Percentiles rank a stretch among this genome's conserved stretches.
These are phyloP conservation scores for Colletotrichum sojae DNA, from an alignment of 2,329 filamentous ascomycete species.

Conservation along the genomic window DNA sequence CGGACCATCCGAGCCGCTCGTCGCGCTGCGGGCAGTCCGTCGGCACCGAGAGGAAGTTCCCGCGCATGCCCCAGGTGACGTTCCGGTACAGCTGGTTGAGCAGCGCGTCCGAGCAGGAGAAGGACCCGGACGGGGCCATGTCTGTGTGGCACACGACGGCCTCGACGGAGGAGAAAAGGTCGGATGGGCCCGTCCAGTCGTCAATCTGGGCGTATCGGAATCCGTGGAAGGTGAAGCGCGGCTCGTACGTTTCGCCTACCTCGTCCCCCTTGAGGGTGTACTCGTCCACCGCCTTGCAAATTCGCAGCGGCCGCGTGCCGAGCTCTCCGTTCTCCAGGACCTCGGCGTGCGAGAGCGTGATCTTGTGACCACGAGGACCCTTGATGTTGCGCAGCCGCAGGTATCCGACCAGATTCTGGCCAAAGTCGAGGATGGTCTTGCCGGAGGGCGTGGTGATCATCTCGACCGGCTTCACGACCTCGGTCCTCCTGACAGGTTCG, in stretches of 20 bases:
- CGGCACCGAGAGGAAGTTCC: constrained; percentile 38
- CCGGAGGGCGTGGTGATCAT: constrained; percentile 51
- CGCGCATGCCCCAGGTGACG: constrained; percentile 31
- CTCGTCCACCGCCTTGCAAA: constrained; percentile 53
- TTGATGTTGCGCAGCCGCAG: constrained; percentile 45
- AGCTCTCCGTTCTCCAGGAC: constrained; percentile 59
- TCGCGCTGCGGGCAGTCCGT: constrained; percentile 39
- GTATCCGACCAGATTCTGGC: constrained; percentile 60
- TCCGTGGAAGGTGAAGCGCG: constrained; percentile 65
- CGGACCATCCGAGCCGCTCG: constrained; percentile 32
- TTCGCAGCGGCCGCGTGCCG: constrained; percentile 53
- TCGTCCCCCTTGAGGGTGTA: constrained; percentile 46
- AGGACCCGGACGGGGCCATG: constrained; percentile 22
- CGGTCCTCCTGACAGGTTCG: constrained; percentile 42
- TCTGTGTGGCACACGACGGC: constrained; percentile 37
- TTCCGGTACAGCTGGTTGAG: constrained; percentile 32
- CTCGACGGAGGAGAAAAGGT: not conserved
- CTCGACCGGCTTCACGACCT: constrained; percentile 46
- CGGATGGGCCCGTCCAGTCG: constrained; percentile 48
- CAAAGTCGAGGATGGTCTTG: constrained; percentile 59
- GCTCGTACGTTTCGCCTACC: constrained; percentile 52
- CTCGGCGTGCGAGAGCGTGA: constrained; percentile 57
- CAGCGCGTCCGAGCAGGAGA: constrained; percentile 23
- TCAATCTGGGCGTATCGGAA: constrained; percentile 64
- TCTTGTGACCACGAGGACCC: constrained; percentile 42